Base-by-base conservation (phyloP, 2,329 filamentous ascomycete genomes). In the Cucurbitaria berberidis region DNA sequence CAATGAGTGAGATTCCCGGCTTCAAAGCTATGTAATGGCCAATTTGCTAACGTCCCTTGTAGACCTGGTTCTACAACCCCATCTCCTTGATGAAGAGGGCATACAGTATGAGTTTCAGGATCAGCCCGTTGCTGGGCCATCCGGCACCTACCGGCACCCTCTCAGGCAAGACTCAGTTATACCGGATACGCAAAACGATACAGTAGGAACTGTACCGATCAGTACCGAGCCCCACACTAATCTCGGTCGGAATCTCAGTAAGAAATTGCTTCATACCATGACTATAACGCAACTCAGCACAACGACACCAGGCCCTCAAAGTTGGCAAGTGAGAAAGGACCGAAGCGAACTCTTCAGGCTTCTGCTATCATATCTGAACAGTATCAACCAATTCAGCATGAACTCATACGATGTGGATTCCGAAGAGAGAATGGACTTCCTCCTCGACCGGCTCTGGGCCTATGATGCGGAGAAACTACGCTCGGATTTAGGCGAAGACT, bases 291-390 rank as follows among this genome's bases (percentile, higher is more conserved):
- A 11, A 3, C 38, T 18, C 16, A 21, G 48, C 22, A 27, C 39
- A 3, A 40, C 30, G 10, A 39, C 21, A 18, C 26, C 34, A 10
- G 30, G 32, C 3, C 27, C 24, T 9, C 18, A 11, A 13, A 30
- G 7, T 8, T 32, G 22, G 4, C 56, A 56, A 26, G 26, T 40
- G 21, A 49, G 34, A 19, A 6, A 36, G 5, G 45, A 51, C 21
- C 49, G 55, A 6, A 49, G n/a, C 15, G 55, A 60, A 16, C 49
- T 60, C 11, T 52, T 47, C 11, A 58, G 48, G 27, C 58, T 58
- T 0, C 24, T 60, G 2, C 13, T 60, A 0, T 42, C 47, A 3
- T 54, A 40, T 18, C 18, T 59, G 1, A 45, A 51, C 16, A 26
- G 42, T n/a, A 55, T 60, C 38, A 40, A 55, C 1, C 44, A 48